Evolutionary conservation across 148 eudicot genomes (phyloP).

Genomic region (Fagopyrum esculentum): DNA sequence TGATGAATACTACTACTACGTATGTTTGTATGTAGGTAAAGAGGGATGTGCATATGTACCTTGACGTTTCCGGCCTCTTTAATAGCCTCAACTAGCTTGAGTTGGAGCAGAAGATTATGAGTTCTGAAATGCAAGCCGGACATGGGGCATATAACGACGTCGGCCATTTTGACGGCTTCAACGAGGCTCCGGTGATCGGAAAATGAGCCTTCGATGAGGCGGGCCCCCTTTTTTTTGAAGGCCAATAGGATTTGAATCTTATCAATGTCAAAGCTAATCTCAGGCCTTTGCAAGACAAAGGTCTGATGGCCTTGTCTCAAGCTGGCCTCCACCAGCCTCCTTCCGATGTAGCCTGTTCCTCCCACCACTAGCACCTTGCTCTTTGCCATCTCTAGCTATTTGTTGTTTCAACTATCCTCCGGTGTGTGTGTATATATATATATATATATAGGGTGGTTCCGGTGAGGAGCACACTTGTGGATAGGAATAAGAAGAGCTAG

Average conservation of each 20-base stretch:
- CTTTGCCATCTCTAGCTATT: slow-evolving; percentile 26
- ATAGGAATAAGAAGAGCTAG: too few relatives aligned
- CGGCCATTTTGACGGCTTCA: slow-evolving; percentile 56
- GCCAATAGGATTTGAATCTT: slow-evolving; percentile 49
- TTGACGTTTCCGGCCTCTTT: slow-evolving; percentile 80
- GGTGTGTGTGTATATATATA: background rate
- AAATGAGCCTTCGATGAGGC: slow-evolving; percentile 52
- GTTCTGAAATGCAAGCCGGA: slow-evolving; percentile 62
- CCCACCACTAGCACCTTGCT: slow-evolving; percentile 60
- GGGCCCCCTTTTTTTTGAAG: slow-evolving; percentile 56
- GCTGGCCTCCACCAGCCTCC: slow-evolving; percentile 44
- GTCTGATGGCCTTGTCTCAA: slow-evolving; percentile 49
- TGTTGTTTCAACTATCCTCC: background rate
- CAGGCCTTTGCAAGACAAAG: slow-evolving; percentile 40
- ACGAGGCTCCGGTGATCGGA: slow-evolving; percentile 69
- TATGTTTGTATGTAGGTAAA: too few relatives aligned
- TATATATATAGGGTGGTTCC: too few relatives aligned
- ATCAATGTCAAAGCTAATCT: slow-evolving; percentile 52
- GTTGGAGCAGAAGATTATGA: slow-evolving; percentile 59
- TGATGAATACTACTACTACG: too few relatives aligned
- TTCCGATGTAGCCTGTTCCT: slow-evolving; percentile 60
- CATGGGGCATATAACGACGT: slow-evolving; percentile 76
- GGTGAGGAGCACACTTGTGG: too few relatives aligned
- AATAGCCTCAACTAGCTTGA: slow-evolving; percentile 77
- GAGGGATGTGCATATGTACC: slow-evolving; percentile 18